Evolutionary conservation across 208 protist species (phyloP).

Genomic region (Leptomonas seymouri): DNA sequence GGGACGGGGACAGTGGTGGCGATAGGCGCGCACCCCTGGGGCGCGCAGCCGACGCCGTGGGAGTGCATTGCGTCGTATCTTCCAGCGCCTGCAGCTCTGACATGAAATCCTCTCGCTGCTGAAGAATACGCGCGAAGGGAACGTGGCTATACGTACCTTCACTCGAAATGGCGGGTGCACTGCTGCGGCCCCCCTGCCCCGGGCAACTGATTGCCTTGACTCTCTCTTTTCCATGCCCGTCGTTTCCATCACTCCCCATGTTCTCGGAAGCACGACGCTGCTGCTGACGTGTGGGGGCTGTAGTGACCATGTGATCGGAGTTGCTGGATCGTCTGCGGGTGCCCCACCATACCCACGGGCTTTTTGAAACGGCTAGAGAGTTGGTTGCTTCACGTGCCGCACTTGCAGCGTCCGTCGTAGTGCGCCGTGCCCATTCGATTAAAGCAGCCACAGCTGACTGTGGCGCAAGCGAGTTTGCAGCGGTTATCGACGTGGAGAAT

Average conservation of each 20-base stretch:
- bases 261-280: neutral
- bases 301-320: neutral
- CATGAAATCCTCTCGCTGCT: constrained; percentile 31
- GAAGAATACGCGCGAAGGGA: constrained; percentile 31
- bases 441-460: constrained; percentile 23
- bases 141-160: neutral
- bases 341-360: constrained; percentile 26
- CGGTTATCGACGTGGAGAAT: constrained; percentile 19
- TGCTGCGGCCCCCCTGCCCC: neutral
- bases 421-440: constrained; percentile 21
- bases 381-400: neutral
- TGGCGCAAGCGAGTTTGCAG: constrained; percentile 9
- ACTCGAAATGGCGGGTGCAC: neutral
- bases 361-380: too few species aligned
- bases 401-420: neutral
- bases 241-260: neutral
- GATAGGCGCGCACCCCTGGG: neutral
- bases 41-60: neutral
- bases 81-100: constrained; percentile 24
- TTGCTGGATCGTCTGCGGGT: neutral
- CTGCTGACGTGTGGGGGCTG: neutral
- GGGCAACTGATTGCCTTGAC: neutral
- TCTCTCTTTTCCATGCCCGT: neutral
- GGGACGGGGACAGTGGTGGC: neutral
- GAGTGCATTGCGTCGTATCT: neutral